Percentiles rank a stretch among this genome's conserved stretches.
phyloP scores from a whole-genome alignment of 306 rosid species.

The Herpetospermum pedunculosum region DNA sequence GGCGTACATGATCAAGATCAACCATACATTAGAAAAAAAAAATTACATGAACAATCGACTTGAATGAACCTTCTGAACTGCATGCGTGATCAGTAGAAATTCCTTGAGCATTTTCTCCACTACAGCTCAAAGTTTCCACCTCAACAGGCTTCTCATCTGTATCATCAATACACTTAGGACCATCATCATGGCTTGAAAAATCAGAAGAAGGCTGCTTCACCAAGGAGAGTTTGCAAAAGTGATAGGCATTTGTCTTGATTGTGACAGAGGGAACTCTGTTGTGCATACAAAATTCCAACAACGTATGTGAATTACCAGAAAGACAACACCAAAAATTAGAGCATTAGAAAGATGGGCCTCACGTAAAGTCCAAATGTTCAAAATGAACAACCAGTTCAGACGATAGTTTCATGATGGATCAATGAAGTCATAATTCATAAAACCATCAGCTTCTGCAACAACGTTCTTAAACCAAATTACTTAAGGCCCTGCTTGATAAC shows the following conservation, averaged over 20 bases:
- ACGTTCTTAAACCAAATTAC: background rate
- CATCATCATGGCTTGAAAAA: slow-evolving; percentile 17
- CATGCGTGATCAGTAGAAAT: slow-evolving; percentile 17
- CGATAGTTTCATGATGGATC: background rate
- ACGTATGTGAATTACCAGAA: background rate
- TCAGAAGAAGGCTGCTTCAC: slow-evolving; percentile 36
- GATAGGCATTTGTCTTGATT: slow-evolving; percentile 67
- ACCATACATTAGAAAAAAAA: background rate
- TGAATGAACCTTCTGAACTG: slow-evolving; percentile 38
- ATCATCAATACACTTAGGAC: slow-evolving; percentile 10
- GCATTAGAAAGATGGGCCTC: background rate
- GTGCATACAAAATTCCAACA: background rate
- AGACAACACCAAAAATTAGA: background rate
- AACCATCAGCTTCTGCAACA: background rate
- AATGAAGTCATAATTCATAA: background rate
- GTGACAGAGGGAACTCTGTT: slow-evolving; percentile 54
- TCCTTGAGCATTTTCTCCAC: slow-evolving; percentile 16
- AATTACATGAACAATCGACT: background rate
- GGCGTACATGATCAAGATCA: background rate
- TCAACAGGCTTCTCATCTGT: slow-evolving; percentile 18
- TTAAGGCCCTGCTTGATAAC: no score
- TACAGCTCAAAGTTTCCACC: slow-evolving; percentile 12
- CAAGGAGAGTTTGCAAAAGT: slow-evolving; percentile 81
- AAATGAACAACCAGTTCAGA: background rate
- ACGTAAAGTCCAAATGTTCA: background rate